These are phyloP conservation scores for Pleurotus pulmonarius DNA, from an alignment of 768 basidiomycete species.

Conservation along the genomic window DNA sequence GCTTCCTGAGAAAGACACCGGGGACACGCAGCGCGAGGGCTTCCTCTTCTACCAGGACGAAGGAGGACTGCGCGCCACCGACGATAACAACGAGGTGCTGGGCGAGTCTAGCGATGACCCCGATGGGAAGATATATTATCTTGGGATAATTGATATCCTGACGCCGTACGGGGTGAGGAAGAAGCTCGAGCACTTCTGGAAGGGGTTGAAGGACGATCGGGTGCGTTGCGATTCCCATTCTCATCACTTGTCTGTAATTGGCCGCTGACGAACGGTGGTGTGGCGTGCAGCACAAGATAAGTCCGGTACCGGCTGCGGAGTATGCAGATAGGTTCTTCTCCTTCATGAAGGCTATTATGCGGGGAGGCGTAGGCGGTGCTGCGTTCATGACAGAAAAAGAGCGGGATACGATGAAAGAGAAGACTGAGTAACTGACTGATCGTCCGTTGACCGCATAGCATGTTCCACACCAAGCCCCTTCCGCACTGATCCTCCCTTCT, in stretches of 20 bases:
- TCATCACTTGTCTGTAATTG: neutral
- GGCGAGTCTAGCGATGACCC: conserved; percentile 14
- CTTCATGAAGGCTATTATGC: conserved; percentile 85
- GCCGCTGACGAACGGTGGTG: conserved; percentile 9
- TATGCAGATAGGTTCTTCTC: conserved; percentile 87
- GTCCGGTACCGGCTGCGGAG: conserved; percentile 82
- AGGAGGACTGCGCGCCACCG: conserved; percentile 86
- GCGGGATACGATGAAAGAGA: neutral
- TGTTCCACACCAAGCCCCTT: too few species aligned
- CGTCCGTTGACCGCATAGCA: too few species aligned
- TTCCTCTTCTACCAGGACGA: conserved; percentile 98
- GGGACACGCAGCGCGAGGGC: conserved; percentile 59
- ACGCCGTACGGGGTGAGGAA: conserved; percentile 83
- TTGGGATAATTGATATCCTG: conserved; percentile 95
- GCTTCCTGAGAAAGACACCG: conserved; percentile 61
- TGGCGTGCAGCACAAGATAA: conserved; percentile 81
- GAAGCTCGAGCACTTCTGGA: conserved; percentile 88
- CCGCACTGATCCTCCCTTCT: too few species aligned
- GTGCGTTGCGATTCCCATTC: conserved; percentile 45
- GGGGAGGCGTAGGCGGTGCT: conserved; percentile 67
- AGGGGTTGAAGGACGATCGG: conserved; percentile 81
- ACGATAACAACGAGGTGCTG: conserved; percentile 63
- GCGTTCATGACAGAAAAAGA: conserved; percentile 31
- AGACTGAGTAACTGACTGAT: neutral
- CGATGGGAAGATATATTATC: conserved; percentile 82